A percentile compares a stretch with the other conserved stretches of the same genome.
phyloP scores from a whole-genome alignment of 1,284 basidiomycete species.

The Ganoderma resinaceum region DNA sequence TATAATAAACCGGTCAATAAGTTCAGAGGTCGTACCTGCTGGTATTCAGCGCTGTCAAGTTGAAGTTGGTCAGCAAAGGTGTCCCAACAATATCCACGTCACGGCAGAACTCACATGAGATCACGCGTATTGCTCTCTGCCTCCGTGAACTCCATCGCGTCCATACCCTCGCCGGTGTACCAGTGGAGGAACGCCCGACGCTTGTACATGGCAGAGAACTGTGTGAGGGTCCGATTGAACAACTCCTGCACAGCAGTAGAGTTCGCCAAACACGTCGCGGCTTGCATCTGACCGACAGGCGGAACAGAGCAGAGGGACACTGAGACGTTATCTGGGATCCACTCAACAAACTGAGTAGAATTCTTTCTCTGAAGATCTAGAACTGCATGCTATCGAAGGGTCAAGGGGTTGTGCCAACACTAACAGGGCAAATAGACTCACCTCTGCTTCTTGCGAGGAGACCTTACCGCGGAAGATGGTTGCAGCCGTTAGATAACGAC shows the following conservation, averaged over 20 bases:
- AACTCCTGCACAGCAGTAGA: constrained; percentile 91
- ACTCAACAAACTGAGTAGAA: constrained; percentile 82
- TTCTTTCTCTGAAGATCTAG: constrained; percentile 73
- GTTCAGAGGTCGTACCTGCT: constrained; percentile 54
- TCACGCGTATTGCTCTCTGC: constrained; percentile 87
- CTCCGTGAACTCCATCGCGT: constrained; percentile 92
- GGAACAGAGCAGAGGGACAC: constrained; percentile 85
- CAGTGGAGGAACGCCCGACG: constrained; percentile 89
- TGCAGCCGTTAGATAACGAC: constrained; percentile 87
- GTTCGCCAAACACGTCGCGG: constrained; percentile 84
- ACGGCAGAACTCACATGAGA: constrained; percentile 65
- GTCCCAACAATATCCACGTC: neutral
- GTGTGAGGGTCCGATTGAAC: constrained; percentile 81
- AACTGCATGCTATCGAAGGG: constrained; percentile 48
- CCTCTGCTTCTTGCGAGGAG: constrained; percentile 78
- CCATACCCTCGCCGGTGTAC: constrained; percentile 94
- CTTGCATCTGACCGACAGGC: constrained; percentile 78
- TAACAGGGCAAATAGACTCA: neutral
- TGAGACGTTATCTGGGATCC: constrained; percentile 88
- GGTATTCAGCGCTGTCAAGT: constrained; percentile 70
- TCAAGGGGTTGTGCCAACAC: neutral
- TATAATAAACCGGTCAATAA: neutral
- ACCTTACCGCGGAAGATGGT: constrained; percentile 89
- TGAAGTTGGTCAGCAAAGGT: constrained; percentile 43
- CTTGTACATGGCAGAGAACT: constrained; percentile 87